Base-by-base conservation (phyloP, 1,284 basidiomycete species). In the Schizophyllum amplum region DNA sequence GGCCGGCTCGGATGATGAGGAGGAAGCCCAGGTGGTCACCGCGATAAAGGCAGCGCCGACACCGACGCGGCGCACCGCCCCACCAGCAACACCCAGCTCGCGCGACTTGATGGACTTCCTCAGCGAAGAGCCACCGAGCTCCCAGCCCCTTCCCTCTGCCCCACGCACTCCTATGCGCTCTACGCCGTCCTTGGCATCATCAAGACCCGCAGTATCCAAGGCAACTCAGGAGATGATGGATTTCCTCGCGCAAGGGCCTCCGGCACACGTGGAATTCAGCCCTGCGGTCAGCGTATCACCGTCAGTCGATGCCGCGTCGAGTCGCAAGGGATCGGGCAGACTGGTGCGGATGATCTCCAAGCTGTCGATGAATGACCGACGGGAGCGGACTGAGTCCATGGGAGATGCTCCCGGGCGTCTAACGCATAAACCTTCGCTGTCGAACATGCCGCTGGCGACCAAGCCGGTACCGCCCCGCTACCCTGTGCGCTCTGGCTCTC, bases 301-400 rank as follows among this genome's bases (percentile, higher is more conserved):
- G 5, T 50, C 48, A 11, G 13, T 11, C 21, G 48, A 50, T 20
- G 15, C 48, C 15, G 65, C 66, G 48, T 68, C 74, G 47, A 86
- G 84, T 63, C 33, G 33, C 33, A 82, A 80, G 68, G 69, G 72
- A 22, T 75, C 75, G 42, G 79, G 78, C 51, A 78, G 87, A 33
- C 70, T 90, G 58, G 84, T 88, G 66, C 81, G 83, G 60, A 91
- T 91, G 84, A 87, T 91, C 63, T 90, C 87, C 23, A 83, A 82
- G 62, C 72, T 91, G 51, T 82, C 80, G 52, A 71, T 88, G 48
- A 50, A 50, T 13, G 48, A 50, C 48, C 24, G 21, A 50, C 21
- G 20, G 13, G 21, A 22, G 24, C 24, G 21, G 24, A 11, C 48
- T n/a, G 64, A 59, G 59, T 61, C 15, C 15, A 53, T 17, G 60